Evolutionary conservation across 371 early-diverging fungal species (phyloP).

Genomic region (Mortierella sp.): DNA sequence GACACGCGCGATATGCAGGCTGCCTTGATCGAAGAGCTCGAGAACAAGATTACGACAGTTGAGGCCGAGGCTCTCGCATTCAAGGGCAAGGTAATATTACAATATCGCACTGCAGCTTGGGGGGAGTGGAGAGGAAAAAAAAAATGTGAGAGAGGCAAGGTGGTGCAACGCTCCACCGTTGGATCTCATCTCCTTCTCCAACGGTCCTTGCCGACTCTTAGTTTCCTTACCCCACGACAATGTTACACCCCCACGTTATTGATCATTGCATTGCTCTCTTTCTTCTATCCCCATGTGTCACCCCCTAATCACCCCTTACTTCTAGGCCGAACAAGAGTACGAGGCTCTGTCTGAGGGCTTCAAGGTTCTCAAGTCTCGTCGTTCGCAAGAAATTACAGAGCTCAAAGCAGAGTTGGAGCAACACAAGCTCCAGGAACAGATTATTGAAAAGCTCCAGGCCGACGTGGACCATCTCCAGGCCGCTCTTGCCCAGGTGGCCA

Average conservation of each 20-base stretch:
- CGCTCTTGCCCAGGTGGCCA: constrained; percentile 30
- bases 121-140: too few relatives aligned
- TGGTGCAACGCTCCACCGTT: too few relatives aligned
- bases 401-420: constrained; percentile 47
- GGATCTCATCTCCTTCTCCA: too few relatives aligned
- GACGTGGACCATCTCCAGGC: constrained; percentile 43
- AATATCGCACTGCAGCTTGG: too few relatives aligned
- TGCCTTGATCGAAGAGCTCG: constrained; percentile 44
- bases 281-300: too few relatives aligned
- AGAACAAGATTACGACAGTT: constrained; percentile 41
- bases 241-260: too few relatives aligned
- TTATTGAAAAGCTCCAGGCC: constrained; percentile 45
- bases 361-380: constrained; percentile 45
- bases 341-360: constrained; percentile 47
- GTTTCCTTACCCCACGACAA: too few relatives aligned
- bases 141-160: too few relatives aligned
- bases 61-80: constrained; percentile 48
- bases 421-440: constrained; percentile 51
- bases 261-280: too few relatives aligned
- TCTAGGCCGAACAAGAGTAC: constrained; percentile 46
- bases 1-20: constrained; percentile 46
- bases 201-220: too few relatives aligned
- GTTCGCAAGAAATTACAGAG: constrained; percentile 45
- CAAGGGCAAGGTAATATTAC: constrained; percentile 45
- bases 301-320: too few relatives aligned